phyloP scores from a whole-genome alignment of 805 yeast species.

The Candida incommunis region DNA sequence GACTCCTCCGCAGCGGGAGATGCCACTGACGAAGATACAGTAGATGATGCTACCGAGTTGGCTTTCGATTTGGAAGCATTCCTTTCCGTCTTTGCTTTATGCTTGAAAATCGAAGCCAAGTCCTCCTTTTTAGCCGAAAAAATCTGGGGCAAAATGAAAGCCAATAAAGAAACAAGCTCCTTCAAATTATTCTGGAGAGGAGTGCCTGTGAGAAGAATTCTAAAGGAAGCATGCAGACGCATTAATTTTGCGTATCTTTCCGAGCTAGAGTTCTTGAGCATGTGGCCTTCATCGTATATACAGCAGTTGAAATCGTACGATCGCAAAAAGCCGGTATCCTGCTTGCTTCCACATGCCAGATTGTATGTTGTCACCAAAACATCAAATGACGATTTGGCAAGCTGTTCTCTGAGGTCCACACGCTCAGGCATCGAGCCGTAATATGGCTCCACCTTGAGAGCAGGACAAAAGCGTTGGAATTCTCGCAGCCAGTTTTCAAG shows the following conservation, averaged over 20 bases:
- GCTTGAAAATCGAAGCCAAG: slow-evolving; percentile 69
- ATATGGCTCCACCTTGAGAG: slow-evolving; percentile 71
- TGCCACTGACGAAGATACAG: not conserved
- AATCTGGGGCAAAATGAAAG: slow-evolving; percentile 76
- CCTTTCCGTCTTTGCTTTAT: slow-evolving; percentile 53
- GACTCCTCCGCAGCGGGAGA: slow-evolving; percentile 3
- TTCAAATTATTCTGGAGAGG: slow-evolving; percentile 88
- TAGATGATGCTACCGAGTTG: not conserved
- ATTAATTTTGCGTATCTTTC: slow-evolving; percentile 81
- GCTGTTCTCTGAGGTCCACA: slow-evolving; percentile 62
- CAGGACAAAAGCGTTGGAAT: slow-evolving; percentile 77
- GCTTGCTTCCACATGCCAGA: slow-evolving; percentile 74
- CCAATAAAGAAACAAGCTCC: slow-evolving; percentile 79
- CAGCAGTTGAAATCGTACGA: slow-evolving; percentile 69
- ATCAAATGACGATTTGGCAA: slow-evolving; percentile 50
- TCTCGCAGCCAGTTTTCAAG: slow-evolving; percentile 96
- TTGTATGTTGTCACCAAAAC: slow-evolving; percentile 91
- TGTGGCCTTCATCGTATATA: slow-evolving; percentile 95
- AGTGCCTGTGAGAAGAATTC: slow-evolving; percentile 87
- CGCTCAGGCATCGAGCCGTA: slow-evolving; percentile 83
- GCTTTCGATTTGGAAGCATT: slow-evolving; percentile 14
- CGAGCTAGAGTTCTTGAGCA: slow-evolving; percentile 78
- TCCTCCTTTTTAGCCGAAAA: slow-evolving; percentile 76
- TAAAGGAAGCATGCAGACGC: slow-evolving; percentile 70
- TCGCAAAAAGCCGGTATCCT: slow-evolving; percentile 67